These are phyloP conservation scores for Cicer arietinum DNA, from an alignment of 306 rosid species.

Conservation along the genomic window DNA sequence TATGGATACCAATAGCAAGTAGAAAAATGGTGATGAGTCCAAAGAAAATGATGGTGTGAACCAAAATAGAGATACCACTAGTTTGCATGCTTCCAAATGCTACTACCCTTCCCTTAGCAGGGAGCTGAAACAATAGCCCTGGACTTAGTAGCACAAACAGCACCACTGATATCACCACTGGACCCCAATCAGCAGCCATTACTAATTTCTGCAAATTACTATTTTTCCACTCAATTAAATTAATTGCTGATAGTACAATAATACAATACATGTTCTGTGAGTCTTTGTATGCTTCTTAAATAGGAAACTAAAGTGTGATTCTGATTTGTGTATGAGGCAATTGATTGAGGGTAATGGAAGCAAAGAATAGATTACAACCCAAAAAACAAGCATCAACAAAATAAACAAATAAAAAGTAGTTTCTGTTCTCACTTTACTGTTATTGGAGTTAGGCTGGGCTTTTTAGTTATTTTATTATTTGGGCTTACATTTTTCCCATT, in stretches of 20 bases:
- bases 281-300: constrained; percentile 17
- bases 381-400: not conserved
- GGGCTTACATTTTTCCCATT: too few species aligned
- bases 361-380: constrained; percentile 16
- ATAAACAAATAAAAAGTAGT: not conserved
- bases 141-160: constrained; percentile 73
- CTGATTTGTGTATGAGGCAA: not conserved
- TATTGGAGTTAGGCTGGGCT: too few species aligned
- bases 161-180: constrained; percentile 83
- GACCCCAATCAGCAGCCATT: constrained; percentile 74
- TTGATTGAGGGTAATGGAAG: constrained; percentile 28
- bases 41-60: constrained; percentile 71
- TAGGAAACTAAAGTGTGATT: constrained; percentile 23
- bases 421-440: not conserved
- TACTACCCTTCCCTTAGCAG: constrained; percentile 60
- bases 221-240: not conserved
- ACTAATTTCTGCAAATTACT: constrained; percentile 12
- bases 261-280: not conserved
- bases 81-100: constrained; percentile 75
- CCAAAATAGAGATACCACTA: constrained; percentile 62
- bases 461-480: too few species aligned
- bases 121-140: constrained; percentile 70
- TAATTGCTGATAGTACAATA: not conserved
- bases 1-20: constrained; percentile 73
- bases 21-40: constrained; percentile 58